phyloP scores from a whole-genome alignment of 305 asterid genomes.

The Fraxinus sp. region DNA sequence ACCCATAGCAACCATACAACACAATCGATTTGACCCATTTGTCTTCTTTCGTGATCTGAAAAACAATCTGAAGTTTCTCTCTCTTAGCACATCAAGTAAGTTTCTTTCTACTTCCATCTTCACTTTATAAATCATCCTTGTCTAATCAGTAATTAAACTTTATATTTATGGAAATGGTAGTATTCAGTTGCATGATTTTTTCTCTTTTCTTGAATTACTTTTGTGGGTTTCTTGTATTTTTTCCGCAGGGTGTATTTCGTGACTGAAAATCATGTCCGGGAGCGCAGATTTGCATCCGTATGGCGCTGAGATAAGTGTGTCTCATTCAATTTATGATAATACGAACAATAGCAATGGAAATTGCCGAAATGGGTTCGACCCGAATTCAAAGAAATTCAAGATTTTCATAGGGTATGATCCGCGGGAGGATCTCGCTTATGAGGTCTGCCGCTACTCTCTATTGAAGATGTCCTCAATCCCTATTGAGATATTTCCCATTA shows the following conservation, averaged over 20 bases:
- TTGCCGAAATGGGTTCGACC: slow-evolving; percentile 19
- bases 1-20: not conserved
- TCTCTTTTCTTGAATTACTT: slow-evolving; percentile 11
- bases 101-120: not conserved
- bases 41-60: not conserved
- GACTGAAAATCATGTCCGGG: slow-evolving; percentile 18
- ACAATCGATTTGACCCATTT: slow-evolving; percentile 4
- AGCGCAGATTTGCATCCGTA: slow-evolving; percentile 20
- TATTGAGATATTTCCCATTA: slow-evolving; percentile 64
- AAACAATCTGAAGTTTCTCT: not conserved
- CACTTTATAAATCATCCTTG: slow-evolving; percentile 14
- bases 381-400: slow-evolving; percentile 43
- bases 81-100: not conserved
- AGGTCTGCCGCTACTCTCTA: slow-evolving; percentile 76
- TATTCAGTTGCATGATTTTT: not conserved
- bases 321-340: slow-evolving; percentile 25
- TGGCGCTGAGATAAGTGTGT: slow-evolving; percentile 12
- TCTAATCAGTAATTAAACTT: slow-evolving; percentile 32
- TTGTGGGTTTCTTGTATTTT: slow-evolving; percentile 1
- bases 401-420: slow-evolving; percentile 84
- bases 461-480: slow-evolving; percentile 73
- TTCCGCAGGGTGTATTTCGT: slow-evolving; percentile 16
- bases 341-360: slow-evolving; percentile 26
- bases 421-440: slow-evolving; percentile 70
- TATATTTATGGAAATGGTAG: not conserved